These are phyloP conservation scores for Nakaseomyces delphensis DNA, from an alignment of 1,139 yeast genomes.

Conservation along the genomic window DNA sequence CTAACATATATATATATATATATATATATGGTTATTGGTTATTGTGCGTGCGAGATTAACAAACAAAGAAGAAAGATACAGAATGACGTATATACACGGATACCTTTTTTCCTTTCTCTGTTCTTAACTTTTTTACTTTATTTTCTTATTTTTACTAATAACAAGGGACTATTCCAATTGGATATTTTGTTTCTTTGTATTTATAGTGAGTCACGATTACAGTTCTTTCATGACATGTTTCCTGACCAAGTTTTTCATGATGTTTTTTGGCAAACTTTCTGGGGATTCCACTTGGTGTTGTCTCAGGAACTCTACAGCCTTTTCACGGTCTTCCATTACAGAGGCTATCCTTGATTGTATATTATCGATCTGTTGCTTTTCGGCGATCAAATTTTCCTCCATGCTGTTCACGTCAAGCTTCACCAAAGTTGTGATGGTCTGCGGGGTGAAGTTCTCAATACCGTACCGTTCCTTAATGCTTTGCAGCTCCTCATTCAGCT, in stretches of 20 bases:
- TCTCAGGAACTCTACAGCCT: conserved; percentile 29
- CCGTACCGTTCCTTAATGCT: conserved; percentile 45
- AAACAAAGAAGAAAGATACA: background rate
- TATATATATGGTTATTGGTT: too few relatives aligned
- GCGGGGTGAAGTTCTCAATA: conserved; percentile 55
- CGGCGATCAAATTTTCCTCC: conserved; percentile 28
- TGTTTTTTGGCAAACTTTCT: conserved; percentile 36
- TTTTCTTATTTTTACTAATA: too few relatives aligned
- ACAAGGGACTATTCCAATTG: too few relatives aligned
- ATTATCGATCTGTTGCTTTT: conserved; percentile 27
- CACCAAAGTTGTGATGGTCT: conserved; percentile 31
- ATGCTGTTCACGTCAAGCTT: conserved; percentile 36
- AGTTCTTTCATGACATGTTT: conserved; percentile 35
- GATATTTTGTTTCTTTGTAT: too few relatives aligned
- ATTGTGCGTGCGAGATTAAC: too few relatives aligned
- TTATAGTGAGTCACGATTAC: too few relatives aligned
- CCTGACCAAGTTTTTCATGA: conserved; percentile 46
- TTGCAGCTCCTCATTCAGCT: conserved; percentile 36
- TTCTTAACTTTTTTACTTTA: too few relatives aligned
- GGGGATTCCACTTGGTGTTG: conserved; percentile 30
- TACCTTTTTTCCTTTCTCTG: too few relatives aligned
- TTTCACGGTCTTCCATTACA: conserved; percentile 32
- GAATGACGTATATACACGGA: background rate
- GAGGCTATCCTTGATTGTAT: conserved; percentile 33
- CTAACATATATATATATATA: too few relatives aligned